phyloP scores from a whole-genome alignment of 106 monocot genomes.

The Allium fistulosum region DNA sequence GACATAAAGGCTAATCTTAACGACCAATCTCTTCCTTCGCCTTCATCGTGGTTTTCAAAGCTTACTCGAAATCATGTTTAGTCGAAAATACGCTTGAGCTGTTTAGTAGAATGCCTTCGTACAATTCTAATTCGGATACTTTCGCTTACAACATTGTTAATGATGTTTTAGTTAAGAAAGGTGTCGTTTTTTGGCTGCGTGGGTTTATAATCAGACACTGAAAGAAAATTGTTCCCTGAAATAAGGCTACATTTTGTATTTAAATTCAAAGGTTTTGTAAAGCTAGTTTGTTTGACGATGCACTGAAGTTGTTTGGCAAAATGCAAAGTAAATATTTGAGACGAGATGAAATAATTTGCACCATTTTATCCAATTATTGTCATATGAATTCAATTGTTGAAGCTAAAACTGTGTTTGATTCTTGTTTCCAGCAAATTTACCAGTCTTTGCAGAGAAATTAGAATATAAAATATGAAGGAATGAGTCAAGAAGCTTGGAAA shows the following conservation, averaged over 20 bases:
- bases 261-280: constrained; percentile 56
- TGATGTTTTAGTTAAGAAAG: constrained; percentile 34
- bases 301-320: constrained; percentile 67
- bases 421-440: background rate
- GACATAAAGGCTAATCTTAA: constrained; percentile 6
- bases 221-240: constrained; percentile 46
- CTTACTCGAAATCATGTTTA: constrained; percentile 23
- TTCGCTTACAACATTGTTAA: constrained; percentile 57
- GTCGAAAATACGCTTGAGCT: constrained; percentile 38
- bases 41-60: constrained; percentile 45
- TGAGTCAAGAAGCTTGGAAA: no score
- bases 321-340: constrained; percentile 46
- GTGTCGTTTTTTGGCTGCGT: constrained; percentile 48
- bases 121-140: constrained; percentile 35
- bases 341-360: constrained; percentile 40
- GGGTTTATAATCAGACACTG: constrained; percentile 55
- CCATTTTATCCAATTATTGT: constrained; percentile 42
- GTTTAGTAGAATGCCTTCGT: constrained; percentile 62
- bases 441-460: no score
- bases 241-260: constrained; percentile 45
- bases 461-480: no score
- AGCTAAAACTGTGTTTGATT: constrained; percentile 23
- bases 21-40: constrained; percentile 10
- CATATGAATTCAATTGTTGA: constrained; percentile 31
- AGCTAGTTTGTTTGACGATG: constrained; percentile 37